Evolutionary conservation across 768 basidiomycete genomes (phyloP), one percentile per base, ranked within the genome.

Genomic region (Lentinus brumalis): DNA sequence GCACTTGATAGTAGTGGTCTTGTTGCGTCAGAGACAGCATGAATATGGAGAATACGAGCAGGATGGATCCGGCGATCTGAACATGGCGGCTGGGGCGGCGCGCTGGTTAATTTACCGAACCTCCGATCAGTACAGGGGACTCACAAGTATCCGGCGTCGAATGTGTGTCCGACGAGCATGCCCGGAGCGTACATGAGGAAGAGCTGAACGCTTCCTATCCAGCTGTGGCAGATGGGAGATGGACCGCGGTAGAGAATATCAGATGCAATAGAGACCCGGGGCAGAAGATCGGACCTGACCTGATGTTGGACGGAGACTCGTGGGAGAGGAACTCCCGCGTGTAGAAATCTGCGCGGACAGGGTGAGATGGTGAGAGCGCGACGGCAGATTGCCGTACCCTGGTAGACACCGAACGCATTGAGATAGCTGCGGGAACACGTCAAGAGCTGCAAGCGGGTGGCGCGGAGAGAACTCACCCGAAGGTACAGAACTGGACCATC

Each of bases 11-110:
- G 61, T 74, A 80, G 15, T 74, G 75, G 30, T 77, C 67, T 5
- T 75, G 77, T 39, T 77, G 72, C 1, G 77, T 75, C 9, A 83
- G 67, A 0, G 82, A 82, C 26, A 83, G 76, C 77, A 80, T 79
- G 68, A 70, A 70, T 6, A 70, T 61, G 3, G 60, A 59, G 78
- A 82, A 41, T 32, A 64, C 61, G 38, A 62, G 61, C 14, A 67
- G 60, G 31, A 64, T 21, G 18, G 60, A 61, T n/a, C 66, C 66
- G 42, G 46, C n/a, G 10, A 62, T 60, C 52, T 67, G 63, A 12
- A 67, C 57, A 26, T 67, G 61, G 50, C 64, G 66, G 49, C 66
- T 66, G 42, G 40, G 30, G 41, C 21, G 4, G 18, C 21, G 30
- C 49, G 26, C 29, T 18, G n/a, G 46, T 14, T 3, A 44, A 21